phyloP scores from a whole-genome alignment of 1,284 basidiomycete species.

The Tylopilus sp. region DNA sequence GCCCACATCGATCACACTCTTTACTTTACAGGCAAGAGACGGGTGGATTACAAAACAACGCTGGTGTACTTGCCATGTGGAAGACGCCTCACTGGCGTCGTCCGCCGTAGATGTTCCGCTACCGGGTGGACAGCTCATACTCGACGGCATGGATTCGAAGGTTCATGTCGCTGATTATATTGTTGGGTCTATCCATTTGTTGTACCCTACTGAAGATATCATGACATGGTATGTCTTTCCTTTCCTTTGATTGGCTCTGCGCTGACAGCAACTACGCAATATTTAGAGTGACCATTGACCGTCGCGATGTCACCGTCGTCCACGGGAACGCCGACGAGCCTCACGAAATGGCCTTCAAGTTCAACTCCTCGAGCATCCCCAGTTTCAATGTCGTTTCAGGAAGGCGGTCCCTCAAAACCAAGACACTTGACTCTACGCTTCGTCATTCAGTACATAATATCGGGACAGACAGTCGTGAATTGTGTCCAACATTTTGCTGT shows the following conservation, averaged over 20 bases:
- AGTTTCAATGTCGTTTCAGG: constrained; percentile 39
- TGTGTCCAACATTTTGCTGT: constrained; percentile 38
- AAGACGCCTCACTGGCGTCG: background rate
- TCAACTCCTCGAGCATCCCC: constrained; percentile 25
- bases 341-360: constrained; percentile 46
- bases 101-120: constrained; percentile 34
- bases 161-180: constrained; percentile 46
- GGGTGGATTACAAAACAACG: constrained; percentile 18
- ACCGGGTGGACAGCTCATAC: constrained; percentile 38
- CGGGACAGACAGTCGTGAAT: constrained; percentile 45
- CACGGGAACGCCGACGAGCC: constrained; percentile 47
- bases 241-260: background rate
- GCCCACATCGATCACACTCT: constrained; percentile 9
- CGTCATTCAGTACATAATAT: constrained; percentile 42
- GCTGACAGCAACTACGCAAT: constrained; percentile 3
- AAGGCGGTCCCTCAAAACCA: constrained; percentile 35
- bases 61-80: background rate
- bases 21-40: constrained; percentile 15
- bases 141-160: constrained; percentile 48
- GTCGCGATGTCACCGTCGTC: constrained; percentile 43
- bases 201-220: constrained; percentile 50
- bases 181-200: constrained; percentile 41
- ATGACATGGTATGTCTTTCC: constrained; percentile 39
- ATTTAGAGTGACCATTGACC: constrained; percentile 47
- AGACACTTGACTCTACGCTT: constrained; percentile 33